Evolutionary conservation across 225 moss, liverwort and hornwort genomes (phyloP).

Genomic region (Neckera pumila): DNA sequence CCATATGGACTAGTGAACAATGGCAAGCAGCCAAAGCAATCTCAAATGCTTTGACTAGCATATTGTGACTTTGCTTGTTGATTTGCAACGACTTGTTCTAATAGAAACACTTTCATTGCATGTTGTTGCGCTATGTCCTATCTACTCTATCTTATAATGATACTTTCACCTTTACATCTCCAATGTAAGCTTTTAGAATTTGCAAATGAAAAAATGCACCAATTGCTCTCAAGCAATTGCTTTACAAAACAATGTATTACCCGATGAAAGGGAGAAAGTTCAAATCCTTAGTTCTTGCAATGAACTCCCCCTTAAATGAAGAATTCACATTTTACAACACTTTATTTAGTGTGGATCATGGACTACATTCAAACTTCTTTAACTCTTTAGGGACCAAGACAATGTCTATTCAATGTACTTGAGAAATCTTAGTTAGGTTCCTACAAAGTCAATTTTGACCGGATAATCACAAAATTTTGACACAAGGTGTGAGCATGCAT

Average conservation of each 20-base stretch:
- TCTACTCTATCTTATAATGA: neutral
- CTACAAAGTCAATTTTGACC: neutral
- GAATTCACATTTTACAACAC: neutral
- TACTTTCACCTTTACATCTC: neutral
- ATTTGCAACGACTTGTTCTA: neutral
- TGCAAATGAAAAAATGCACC: neutral
- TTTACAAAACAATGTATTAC: neutral
- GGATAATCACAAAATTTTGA: neutral
- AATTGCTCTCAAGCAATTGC: neutral
- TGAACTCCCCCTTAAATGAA: neutral
- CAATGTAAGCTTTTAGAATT: neutral
- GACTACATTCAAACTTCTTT: neutral
- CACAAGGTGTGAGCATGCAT: neutral
- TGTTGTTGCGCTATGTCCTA: neutral
- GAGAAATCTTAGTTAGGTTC: rapidly evolving
- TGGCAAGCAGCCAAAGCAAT: neutral
- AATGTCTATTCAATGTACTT: neutral
- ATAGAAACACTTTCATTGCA: neutral
- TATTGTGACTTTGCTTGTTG: neutral
- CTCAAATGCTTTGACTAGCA: neutral
- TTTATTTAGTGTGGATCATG: neutral
- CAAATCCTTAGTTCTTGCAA: neutral
- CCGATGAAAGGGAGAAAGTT: neutral
- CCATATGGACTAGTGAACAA: neutral
- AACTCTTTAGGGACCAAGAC: rapidly evolving